phyloP scores from a whole-genome alignment of 352 stramenopile genomes.

The Globisporangium recalcitrans region DNA sequence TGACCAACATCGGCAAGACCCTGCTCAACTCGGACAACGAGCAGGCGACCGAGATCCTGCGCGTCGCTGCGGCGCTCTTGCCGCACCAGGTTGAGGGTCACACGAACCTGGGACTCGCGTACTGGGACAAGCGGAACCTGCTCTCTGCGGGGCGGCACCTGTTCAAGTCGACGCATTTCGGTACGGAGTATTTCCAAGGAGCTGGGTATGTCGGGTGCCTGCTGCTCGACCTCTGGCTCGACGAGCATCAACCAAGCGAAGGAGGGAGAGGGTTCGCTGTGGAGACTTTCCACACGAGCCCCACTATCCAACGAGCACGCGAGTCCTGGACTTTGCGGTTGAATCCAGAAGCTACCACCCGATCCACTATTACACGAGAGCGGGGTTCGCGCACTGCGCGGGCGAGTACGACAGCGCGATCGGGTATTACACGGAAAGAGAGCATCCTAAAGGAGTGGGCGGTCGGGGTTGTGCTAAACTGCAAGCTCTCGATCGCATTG shows the following conservation, averaged over 20 bases:
- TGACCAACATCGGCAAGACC: conserved; percentile 68
- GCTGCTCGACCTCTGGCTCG: conserved; percentile 31
- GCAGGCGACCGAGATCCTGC: conserved; percentile 33
- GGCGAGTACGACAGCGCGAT: conserved; percentile 34
- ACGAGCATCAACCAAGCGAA: conserved; percentile 11
- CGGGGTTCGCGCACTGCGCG: conserved; percentile 28
- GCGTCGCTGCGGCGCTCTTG: conserved; percentile 31
- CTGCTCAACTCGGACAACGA: conserved; percentile 39
- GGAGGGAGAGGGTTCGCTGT: neutral
- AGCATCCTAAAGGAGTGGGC: neutral
- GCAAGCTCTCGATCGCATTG: neutral
- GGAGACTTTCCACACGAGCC: conserved; percentile 24
- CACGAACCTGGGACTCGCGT: conserved; percentile 51
- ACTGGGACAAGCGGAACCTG: conserved; percentile 15
- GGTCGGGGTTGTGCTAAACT: neutral
- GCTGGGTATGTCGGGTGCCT: conserved; percentile 6
- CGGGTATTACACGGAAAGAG: neutral
- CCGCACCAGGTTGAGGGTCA: conserved; percentile 49
- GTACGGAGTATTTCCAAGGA: conserved; percentile 15
- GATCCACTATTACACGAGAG: conserved; percentile 37
- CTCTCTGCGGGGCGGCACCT: conserved; percentile 51
- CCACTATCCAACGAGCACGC: conserved; percentile 22
- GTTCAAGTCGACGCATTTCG: conserved; percentile 33
- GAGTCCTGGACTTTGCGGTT: conserved; percentile 34
- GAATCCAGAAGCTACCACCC: conserved; percentile 24